Base-by-base conservation (phyloP, 2,329 filamentous ascomycete species). In the Penicillium janthinellum region DNA sequence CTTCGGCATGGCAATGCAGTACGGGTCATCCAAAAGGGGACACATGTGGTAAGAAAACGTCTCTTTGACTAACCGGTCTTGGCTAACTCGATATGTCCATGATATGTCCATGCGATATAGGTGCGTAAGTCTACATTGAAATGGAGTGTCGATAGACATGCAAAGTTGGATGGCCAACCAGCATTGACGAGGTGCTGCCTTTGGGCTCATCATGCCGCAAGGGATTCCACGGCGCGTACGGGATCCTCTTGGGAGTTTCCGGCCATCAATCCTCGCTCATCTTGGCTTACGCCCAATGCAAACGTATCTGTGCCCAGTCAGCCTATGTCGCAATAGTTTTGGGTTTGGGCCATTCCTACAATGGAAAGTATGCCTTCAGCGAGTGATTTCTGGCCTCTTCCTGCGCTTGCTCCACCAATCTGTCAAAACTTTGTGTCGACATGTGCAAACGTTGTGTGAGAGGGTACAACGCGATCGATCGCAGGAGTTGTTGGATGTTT, bases 351-450 rank as follows among this genome's bases (percentile, higher is more conserved):
- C n/a, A 20, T 25, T 73, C 78, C 62, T 66, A 80, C 78, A 81
- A 61, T 37, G 78, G 78, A 58, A 80, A 78, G 64, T 81, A 81
- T 60, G 78, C 73, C 57, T 79, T 80, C 42, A 80, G 52, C 15
- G 65, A 68, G 37, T 60, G 68, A 42, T 76, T 71, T 38, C 69
- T 69, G 31, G 75, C 77, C 59, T 81, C 78, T 53, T 69, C 62
- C 44, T 72, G 71, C 35, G 78, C 78, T 52, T 70, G 67, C 5
- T 70, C 64, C 42, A 79, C 70, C 60, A 81, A 63, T 7, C 63
- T 62, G 44, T 75, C 67, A 54, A 81, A 76, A 28, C 74, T 73
- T 25, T 75, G 64, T 42, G 71, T 61, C 20, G 74, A 66, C 77
- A 82, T 80, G 41, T 71, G 68, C 57, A 79, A 67, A 5, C 71